Conservation (phyloP, 2,329 filamentous ascomycete species). For the Aspergillus puulaauensis region DNA sequence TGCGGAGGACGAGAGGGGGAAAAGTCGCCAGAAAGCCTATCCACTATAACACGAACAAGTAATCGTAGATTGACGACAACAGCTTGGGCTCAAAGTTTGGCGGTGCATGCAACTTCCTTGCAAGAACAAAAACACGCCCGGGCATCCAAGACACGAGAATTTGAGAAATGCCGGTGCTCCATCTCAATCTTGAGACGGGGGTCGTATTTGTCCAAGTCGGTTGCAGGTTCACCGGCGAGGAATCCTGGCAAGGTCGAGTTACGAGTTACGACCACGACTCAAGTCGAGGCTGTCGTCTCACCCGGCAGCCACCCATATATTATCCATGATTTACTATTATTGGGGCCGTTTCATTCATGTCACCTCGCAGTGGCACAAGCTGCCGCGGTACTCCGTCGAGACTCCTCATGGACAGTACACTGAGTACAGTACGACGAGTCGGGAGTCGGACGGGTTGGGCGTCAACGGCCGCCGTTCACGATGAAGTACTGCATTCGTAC, state of each 20-base stretch:
- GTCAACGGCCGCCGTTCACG: not conserved
- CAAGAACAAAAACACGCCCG: too few species aligned
- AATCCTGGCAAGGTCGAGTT: not conserved
- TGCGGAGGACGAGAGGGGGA: too few species aligned
- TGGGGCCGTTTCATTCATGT: not conserved
- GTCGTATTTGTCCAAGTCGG: not conserved
- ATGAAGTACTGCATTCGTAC: not conserved
- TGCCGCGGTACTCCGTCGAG: not conserved
- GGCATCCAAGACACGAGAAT: not conserved
- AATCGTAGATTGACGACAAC: not conserved
- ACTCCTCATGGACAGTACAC: too few species aligned
- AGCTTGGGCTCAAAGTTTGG: not conserved
- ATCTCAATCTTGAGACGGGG: not conserved
- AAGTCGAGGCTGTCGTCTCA: not conserved
- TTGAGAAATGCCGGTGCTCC: not conserved
- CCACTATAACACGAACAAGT: not conserved
- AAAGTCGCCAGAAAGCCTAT: too few species aligned
- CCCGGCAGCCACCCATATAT: too few species aligned
- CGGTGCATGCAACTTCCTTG: not conserved
- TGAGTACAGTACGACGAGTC: too few species aligned
- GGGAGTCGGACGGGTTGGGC: not conserved
- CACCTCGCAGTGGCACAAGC: not conserved
- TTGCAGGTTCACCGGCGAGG: not conserved
- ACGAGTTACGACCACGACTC: not conserved
- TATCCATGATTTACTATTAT: not conserved